Evolutionary conservation across 2,329 filamentous ascomycete species (phyloP).

Genomic region (Pseudogymnoascus sp.): DNA sequence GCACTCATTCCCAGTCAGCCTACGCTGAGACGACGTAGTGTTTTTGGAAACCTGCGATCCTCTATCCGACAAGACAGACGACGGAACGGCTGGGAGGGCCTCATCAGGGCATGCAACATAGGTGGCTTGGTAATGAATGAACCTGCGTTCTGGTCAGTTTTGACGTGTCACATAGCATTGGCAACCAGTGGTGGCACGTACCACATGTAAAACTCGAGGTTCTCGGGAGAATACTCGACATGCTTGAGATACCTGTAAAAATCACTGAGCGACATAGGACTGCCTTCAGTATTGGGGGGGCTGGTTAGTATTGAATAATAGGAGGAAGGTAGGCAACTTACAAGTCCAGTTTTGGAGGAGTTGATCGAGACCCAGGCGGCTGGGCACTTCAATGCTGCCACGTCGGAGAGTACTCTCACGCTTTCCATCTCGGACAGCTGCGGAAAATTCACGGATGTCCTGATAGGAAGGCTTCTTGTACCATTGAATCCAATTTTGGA

Average conservation of each 20-base stretch:
- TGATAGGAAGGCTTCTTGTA: slow-evolving; percentile 44
- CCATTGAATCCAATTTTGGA: slow-evolving; percentile 34
- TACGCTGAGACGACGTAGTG: background rate
- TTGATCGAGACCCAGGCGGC: slow-evolving; percentile 36
- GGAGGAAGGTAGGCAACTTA: slow-evolving; percentile 18
- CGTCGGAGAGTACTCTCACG: slow-evolving; percentile 33
- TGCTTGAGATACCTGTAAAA: slow-evolving; percentile 46
- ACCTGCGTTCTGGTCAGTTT: slow-evolving; percentile 28
- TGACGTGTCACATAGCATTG: background rate
- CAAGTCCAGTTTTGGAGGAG: slow-evolving; percentile 43
- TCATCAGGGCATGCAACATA: slow-evolving; percentile 20
- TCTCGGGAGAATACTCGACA: slow-evolving; percentile 42
- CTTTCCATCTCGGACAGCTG: slow-evolving; percentile 29
- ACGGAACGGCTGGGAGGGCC: background rate
- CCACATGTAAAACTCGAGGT: slow-evolving; percentile 44
- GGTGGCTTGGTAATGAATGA: slow-evolving; percentile 36
- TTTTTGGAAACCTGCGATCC: background rate
- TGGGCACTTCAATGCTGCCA: slow-evolving; percentile 32
- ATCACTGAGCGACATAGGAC: slow-evolving; percentile 43
- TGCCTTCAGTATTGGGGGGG: slow-evolving; percentile 27
- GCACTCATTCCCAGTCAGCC: background rate
- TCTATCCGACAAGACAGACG: background rate
- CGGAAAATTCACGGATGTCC: slow-evolving; percentile 40
- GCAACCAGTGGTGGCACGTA: slow-evolving; percentile 21
- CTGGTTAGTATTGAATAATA: background rate